Base-by-base conservation (phyloP, 768 basidiomycete species). In the Artomyces pyxidatus region DNA sequence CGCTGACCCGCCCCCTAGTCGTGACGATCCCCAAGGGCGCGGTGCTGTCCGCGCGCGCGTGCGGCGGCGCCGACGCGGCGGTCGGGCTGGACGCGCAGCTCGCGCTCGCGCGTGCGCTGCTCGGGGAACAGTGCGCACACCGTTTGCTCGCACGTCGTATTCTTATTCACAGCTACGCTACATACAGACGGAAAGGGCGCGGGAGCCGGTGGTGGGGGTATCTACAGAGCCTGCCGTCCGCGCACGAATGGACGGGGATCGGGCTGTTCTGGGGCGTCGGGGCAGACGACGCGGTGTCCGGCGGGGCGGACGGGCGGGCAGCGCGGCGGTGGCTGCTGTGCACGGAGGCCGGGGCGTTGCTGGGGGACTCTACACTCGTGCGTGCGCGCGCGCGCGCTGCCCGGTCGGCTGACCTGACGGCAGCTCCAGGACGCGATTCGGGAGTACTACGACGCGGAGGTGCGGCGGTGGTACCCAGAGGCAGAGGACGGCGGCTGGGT, bases 191-290 rank as follows among this genome's bases (percentile, higher is more conserved):
- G 21, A 39, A 51, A 2, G 53, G 50, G 22, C 26, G 29, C 7
- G 42, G 12, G 29, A 61, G 61, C 37, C 58, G 55, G 19, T 64
- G 63, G 63, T 43, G 42, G 49, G 62, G 51, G 28, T 64, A 64
- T 48, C 41, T 64, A 5, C 46, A 52, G 21, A 58, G 59, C 11
- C 54, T 64, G 7, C 63, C 63, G 8, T 21, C 7, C 12, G 38
- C 42, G 16, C 47, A 25, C 17, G 50, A 45, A 25, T 51, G 53
- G 53, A 29, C 50, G 14, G 59, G 59, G 17, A 56, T 63, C 41
- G 62, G 53, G n/a, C 45, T 58, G 27, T 63, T 63, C 37, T 63
- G 62, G 62, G 52, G 41, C 27, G 30, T 21, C 32, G 45, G 10
- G 9, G 23, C 21, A 19, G 48, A 35, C 19, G 48, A 19, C 26